These are phyloP conservation scores for Hippophae gyantsensis DNA, from an alignment of 306 rosid genomes.

Conservation along the genomic window DNA sequence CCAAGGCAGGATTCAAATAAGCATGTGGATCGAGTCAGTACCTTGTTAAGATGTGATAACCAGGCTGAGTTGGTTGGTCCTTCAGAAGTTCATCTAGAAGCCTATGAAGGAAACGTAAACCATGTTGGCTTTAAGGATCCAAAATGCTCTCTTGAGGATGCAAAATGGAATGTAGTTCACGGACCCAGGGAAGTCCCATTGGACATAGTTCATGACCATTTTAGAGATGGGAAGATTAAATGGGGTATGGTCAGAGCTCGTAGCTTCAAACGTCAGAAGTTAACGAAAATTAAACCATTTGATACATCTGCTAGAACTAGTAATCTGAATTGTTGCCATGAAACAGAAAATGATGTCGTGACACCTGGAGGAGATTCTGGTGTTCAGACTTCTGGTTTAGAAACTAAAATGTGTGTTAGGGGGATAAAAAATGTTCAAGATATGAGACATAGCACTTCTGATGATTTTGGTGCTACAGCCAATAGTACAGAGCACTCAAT, in stretches of 20 bases:
- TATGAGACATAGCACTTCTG: constrained; percentile 29
- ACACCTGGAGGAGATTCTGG: constrained; percentile 29
- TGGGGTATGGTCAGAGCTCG: constrained; percentile 90
- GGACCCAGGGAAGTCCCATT: constrained; percentile 28
- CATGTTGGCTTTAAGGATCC: constrained; percentile 25
- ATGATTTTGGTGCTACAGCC: constrained; percentile 26
- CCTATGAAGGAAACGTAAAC: constrained; percentile 26
- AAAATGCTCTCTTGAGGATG: constrained; percentile 24
- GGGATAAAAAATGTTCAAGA: constrained; percentile 22
- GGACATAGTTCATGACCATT: constrained; percentile 23
- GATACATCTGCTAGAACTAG: constrained; percentile 35
- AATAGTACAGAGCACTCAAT: constrained; percentile 25
- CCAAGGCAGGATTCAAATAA: constrained; percentile 53
- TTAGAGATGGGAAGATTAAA: constrained; percentile 41
- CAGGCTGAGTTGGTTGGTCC: constrained; percentile 50
- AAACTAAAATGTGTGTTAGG: constrained; percentile 26
- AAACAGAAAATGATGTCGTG: constrained; percentile 28
- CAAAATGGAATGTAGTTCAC: constrained; percentile 25
- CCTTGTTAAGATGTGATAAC: constrained; percentile 20
- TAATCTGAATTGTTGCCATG: constrained; percentile 26
- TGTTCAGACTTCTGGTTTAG: constrained; percentile 23
- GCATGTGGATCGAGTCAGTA: constrained; percentile 14
- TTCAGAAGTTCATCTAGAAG: constrained; percentile 37
- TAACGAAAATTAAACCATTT: constrained; percentile 42
- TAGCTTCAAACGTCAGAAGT: constrained; percentile 55